phyloP scores from a whole-genome alignment of 495 filamentous ascomycete species.

The Neurospora sp. region DNA sequence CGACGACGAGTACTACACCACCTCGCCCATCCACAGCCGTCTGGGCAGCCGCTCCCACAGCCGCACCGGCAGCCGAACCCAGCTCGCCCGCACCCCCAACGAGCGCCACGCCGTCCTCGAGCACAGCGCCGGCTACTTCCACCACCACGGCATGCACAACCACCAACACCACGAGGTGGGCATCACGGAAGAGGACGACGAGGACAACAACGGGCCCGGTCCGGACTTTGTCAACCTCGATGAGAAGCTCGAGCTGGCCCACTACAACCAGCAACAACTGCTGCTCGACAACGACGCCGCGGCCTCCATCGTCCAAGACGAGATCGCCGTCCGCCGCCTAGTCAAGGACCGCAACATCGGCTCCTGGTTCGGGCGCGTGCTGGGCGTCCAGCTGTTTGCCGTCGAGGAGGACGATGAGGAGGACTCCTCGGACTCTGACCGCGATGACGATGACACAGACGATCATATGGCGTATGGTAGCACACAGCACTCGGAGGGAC shows the following conservation, averaged over 20 bases:
- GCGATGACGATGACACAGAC: constrained; percentile 30
- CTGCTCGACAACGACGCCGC: constrained; percentile 21
- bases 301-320: constrained; percentile 29
- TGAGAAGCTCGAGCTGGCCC: constrained; percentile 33
- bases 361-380: constrained; percentile 61
- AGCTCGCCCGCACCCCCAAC: constrained; percentile 9
- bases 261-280: constrained; percentile 2
- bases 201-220: constrained; percentile 33
- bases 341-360: constrained; percentile 55
- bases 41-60: constrained; percentile 31
- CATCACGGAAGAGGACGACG: constrained; percentile 6
- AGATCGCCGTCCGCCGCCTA: constrained; percentile 44
- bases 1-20: constrained; percentile 20
- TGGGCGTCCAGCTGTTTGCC: constrained; percentile 70
- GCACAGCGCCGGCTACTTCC: constrained; percentile 38
- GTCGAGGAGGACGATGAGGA: constrained; percentile 50
- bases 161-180: constrained; percentile 7
- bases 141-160: constrained; percentile 6
- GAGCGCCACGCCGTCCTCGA: constrained; percentile 1
- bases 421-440: constrained; percentile 19
- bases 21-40: constrained; percentile 29
- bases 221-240: constrained; percentile 53
- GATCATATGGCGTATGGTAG: neutral
- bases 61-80: constrained; percentile 29
- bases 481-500: neutral